Evolutionary conservation across 345 rosid genomes (phyloP).

Genomic region (Durio zibethinus): DNA sequence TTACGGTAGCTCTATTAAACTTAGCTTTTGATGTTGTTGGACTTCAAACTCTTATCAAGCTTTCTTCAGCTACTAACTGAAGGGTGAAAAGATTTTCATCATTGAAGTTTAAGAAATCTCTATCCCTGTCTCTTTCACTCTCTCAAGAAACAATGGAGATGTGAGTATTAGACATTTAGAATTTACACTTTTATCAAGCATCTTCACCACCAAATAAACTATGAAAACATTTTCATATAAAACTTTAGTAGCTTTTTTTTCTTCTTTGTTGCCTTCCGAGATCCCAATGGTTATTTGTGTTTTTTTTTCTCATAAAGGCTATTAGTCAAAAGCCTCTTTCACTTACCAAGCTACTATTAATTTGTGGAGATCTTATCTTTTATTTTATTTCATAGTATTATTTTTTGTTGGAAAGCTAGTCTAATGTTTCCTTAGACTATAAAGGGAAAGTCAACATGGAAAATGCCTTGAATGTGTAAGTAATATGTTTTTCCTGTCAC

Average conservation of each 20-base stretch:
- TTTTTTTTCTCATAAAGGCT: background rate
- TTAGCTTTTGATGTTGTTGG: background rate
- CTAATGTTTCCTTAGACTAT: background rate
- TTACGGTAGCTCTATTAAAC: background rate
- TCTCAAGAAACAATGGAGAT: slow-evolving; percentile 2
- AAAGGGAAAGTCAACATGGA: background rate
- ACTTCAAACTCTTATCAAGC: slow-evolving; percentile 2
- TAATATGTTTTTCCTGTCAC: background rate
- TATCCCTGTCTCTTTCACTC: background rate
- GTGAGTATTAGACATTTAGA: background rate
- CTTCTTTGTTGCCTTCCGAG: background rate
- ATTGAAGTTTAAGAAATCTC: background rate
- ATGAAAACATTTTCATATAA: background rate
- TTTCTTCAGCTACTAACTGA: slow-evolving; percentile 3
- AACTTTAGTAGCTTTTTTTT: background rate
- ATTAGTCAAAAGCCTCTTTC: background rate
- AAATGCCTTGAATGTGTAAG: background rate
- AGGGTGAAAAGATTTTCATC: background rate
- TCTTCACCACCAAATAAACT: background rate
- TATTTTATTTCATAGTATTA: background rate
- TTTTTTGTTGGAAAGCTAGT: background rate
- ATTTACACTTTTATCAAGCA: background rate
- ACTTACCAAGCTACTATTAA: background rate
- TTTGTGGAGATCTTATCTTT: background rate
- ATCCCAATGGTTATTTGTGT: background rate